Conservation (phyloP, 2,329 filamentous ascomycete genomes). For the Gyromitra esculenta region DNA sequence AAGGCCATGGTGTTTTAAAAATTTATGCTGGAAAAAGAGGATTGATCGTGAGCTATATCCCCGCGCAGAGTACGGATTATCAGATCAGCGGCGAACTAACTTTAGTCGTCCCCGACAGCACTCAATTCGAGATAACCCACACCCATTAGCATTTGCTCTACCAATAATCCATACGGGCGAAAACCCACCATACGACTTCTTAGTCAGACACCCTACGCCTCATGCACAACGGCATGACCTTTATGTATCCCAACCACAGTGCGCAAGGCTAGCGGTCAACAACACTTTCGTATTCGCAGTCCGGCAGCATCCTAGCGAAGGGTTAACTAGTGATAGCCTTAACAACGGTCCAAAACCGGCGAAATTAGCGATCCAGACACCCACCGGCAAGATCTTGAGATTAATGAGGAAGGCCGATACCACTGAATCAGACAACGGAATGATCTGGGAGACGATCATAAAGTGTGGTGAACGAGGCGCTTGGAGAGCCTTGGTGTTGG, state of each 20-base stretch:
- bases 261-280: constrained; percentile 84
- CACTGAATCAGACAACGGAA: constrained; percentile 65
- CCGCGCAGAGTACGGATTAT: background rate
- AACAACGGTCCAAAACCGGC: constrained; percentile 74
- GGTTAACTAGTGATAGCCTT: constrained; percentile 56
- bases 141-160: constrained; percentile 87
- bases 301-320: constrained; percentile 83
- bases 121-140: constrained; percentile 94
- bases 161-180: constrained; percentile 89
- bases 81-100: constrained; percentile 39
- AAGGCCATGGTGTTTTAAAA: constrained; percentile 86
- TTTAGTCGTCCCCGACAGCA: constrained; percentile 63
- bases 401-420: constrained; percentile 82
- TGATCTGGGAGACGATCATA: constrained; percentile 88
- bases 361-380: constrained; percentile 93
- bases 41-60: constrained; percentile 71
- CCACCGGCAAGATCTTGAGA: constrained; percentile 91
- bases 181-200: constrained; percentile 93
- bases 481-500: constrained; percentile 83
- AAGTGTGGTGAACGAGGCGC: constrained; percentile 84
- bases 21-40: constrained; percentile 94
- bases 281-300: constrained; percentile 98
- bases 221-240: constrained; percentile 98
- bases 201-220: constrained; percentile 91
- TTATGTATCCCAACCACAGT: constrained; percentile 96